Conservation (phyloP, 805 yeast species). For the Lachancea dasiensis region DNA sequence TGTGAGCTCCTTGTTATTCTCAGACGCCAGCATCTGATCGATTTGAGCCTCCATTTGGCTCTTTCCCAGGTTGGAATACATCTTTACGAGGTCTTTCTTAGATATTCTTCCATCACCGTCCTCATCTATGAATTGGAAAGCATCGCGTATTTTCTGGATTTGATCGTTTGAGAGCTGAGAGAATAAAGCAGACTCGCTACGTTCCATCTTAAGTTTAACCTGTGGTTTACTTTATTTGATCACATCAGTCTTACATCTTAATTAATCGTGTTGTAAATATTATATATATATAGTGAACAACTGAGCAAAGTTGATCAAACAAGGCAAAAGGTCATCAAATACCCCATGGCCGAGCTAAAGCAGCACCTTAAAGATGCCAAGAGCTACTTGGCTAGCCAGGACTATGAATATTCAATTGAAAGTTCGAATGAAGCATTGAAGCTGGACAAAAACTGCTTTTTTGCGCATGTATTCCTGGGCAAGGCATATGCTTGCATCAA, state of each 20-base stretch:
- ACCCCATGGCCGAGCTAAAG: constrained; percentile 31
- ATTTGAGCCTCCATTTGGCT: constrained; percentile 38
- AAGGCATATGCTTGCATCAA: constrained; percentile 51
- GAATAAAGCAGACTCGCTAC: constrained; percentile 31
- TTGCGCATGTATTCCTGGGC: constrained; percentile 67
- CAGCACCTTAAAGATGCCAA: constrained; percentile 44
- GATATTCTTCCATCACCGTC: constrained; percentile 69
- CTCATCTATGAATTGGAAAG: constrained; percentile 75
- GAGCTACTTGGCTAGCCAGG: constrained; percentile 45
- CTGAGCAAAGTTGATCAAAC: not conserved
- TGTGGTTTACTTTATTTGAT: not conserved
- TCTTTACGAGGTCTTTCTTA: constrained; percentile 46
- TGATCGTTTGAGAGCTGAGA: constrained; percentile 53
- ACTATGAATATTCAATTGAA: constrained; percentile 58
- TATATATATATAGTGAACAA: too few species aligned
- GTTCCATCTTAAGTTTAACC: constrained; percentile 17
- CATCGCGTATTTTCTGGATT: constrained; percentile 59
- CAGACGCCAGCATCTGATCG: constrained; percentile 41
- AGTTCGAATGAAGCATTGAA: constrained; percentile 50
- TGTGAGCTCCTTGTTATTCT: constrained; percentile 33
- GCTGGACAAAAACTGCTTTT: constrained; percentile 50
- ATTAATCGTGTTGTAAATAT: too few species aligned
- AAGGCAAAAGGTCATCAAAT: not conserved
- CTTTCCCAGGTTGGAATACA: constrained; percentile 50
- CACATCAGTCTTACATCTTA: too few species aligned